These are phyloP conservation scores for Populus hybrid DNA, from an alignment of 441 rosid genomes.

Conservation along the genomic window DNA sequence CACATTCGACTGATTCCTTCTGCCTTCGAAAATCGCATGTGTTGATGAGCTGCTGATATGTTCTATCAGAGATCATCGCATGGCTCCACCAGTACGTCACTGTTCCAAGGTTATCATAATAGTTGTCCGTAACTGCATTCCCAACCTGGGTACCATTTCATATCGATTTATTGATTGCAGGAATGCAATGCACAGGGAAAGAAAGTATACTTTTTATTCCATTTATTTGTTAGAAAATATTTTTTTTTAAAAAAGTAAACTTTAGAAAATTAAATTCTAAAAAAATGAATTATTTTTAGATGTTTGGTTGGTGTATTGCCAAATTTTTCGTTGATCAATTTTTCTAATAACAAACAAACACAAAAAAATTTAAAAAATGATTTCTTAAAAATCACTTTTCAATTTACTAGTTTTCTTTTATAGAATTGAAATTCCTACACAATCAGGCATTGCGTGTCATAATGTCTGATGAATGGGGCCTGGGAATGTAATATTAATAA, in stretches of 20 bases:
- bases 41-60: conserved; percentile 73
- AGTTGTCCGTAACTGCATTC: conserved; percentile 94
- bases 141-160: conserved; percentile 57
- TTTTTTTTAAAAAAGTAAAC: too few relatives aligned
- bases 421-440: not conserved
- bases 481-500: not conserved
- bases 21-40: conserved; percentile 77
- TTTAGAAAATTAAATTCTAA: too few relatives aligned
- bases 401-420: not conserved
- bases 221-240: too few relatives aligned
- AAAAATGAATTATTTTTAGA: too few relatives aligned
- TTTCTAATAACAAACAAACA: too few relatives aligned
- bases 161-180: not conserved
- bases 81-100: conserved; percentile 99
- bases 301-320: too few relatives aligned
- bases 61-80: conserved; percentile 91
- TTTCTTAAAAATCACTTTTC: too few relatives aligned
- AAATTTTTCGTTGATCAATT: too few relatives aligned
- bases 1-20: conserved; percentile 85
- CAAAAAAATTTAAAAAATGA: too few relatives aligned
- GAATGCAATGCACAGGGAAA: not conserved
- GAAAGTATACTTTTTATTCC: not conserved
- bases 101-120: conserved; percentile 91
- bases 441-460: not conserved
- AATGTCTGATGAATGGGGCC: not conserved